Conservation (phyloP, 2,329 filamentous ascomycete genomes). For the Aureobasidium pullulans region DNA sequence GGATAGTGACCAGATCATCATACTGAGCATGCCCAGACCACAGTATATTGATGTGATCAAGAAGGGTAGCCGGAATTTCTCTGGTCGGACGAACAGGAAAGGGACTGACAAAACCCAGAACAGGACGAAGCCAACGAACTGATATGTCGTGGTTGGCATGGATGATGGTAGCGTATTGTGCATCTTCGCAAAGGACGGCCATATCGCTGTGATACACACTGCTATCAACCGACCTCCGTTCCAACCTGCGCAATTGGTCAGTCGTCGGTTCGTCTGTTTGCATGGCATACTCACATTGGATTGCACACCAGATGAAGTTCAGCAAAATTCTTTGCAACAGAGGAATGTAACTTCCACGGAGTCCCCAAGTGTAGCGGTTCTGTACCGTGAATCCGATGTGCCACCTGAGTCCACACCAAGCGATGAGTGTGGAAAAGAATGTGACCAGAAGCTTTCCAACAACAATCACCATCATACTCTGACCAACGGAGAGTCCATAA, state of each 20-base stretch:
- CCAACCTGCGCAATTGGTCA: neutral
- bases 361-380: constrained; percentile 4
- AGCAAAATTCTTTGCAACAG: constrained; percentile 1
- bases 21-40: constrained; percentile 3
- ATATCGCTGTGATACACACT: constrained; percentile 5
- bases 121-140: constrained; percentile 4
- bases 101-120: constrained; percentile 3
- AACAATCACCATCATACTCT: constrained; percentile 10
- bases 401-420: constrained; percentile 8
- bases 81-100: constrained; percentile 2
- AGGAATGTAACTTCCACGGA: neutral
- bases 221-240: neutral
- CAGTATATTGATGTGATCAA: constrained; percentile 4
- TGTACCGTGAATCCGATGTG: constrained; percentile 8
- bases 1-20: constrained; percentile 8
- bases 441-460: constrained; percentile 6
- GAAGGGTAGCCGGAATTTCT: neutral
- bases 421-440: neutral
- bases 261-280: neutral
- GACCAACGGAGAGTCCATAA: constrained; percentile 1
- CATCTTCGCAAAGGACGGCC: constrained; percentile 10
- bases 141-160: constrained; percentile 8
- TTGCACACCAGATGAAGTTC: constrained; percentile 8
- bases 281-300: neutral
- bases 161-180: neutral